Evolutionary conservation across 805 yeast species (phyloP).

Genomic region (Candida coquimbonensis): DNA sequence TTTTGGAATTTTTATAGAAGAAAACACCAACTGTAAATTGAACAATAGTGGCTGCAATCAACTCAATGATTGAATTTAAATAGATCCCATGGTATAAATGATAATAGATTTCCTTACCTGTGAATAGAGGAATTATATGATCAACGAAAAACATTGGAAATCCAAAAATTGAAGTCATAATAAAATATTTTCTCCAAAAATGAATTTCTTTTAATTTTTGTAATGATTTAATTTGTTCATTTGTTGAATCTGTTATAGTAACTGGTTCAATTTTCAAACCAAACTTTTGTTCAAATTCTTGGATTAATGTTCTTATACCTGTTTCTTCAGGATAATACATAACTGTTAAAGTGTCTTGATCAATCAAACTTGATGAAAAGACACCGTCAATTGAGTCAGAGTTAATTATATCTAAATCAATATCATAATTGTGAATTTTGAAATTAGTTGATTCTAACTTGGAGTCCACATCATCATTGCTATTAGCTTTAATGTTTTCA

Average conservation of each 20-base stretch:
- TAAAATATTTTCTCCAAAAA: conserved; percentile 58
- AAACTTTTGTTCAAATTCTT: conserved; percentile 17
- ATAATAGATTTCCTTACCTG: conserved; percentile 23
- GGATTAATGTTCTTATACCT: conserved; percentile 62
- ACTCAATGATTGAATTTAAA: conserved; percentile 54
- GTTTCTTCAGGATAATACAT: conserved; percentile 40
- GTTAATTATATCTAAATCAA: neutral
- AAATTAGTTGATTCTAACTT: conserved; percentile 10
- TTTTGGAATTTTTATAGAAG: conserved; percentile 59
- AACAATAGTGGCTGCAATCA: conserved; percentile 49
- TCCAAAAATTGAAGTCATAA: conserved; percentile 48
- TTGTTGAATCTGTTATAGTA: conserved; percentile 42
- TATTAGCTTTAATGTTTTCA: conserved; percentile 5
- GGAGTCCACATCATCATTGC: neutral
- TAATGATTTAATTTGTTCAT: conserved; percentile 60
- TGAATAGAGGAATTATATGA: conserved; percentile 40
- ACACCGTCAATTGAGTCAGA: conserved; percentile 8
- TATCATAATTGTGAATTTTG: conserved; percentile 5
- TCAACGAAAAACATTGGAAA: conserved; percentile 50
- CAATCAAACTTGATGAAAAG: neutral
- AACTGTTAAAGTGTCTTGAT: conserved; percentile 23
- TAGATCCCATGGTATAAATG: conserved; percentile 48
- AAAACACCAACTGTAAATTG: conserved; percentile 56
- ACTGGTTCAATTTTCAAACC: conserved; percentile 38
- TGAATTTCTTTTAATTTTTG: conserved; percentile 64